Conservation (phyloP, 495 filamentous ascomycete species). For the Extremus antarcticus region DNA sequence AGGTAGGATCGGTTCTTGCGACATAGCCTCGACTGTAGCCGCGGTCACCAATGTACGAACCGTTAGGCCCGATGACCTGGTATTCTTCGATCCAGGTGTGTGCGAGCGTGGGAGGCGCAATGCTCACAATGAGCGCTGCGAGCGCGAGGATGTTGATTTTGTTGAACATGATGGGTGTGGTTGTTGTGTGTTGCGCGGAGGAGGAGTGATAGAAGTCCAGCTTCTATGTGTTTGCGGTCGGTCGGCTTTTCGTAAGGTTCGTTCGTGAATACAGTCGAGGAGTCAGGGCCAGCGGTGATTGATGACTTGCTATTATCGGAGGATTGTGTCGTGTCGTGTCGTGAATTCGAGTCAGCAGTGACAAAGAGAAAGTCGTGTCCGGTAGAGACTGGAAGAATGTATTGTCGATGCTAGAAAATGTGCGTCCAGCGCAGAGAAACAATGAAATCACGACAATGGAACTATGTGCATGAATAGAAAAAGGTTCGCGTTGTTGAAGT, state of each 20-base stretch:
- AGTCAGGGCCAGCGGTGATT: not conserved
- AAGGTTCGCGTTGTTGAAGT: not conserved
- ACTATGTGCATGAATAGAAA: not conserved
- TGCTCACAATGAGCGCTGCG: constrained; percentile 20
- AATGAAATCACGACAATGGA: not conserved
- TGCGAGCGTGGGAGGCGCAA: constrained; percentile 26
- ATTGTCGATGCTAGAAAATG: not conserved
- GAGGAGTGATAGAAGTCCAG: not conserved
- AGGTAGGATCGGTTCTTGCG: constrained; percentile 37
- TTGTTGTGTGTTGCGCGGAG: not conserved
- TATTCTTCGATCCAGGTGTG: constrained; percentile 77
- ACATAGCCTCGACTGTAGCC: constrained; percentile 59
- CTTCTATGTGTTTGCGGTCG: not conserved
- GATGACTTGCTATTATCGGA: not conserved
- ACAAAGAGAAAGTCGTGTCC: not conserved
- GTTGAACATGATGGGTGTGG: not conserved
- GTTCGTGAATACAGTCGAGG: not conserved
- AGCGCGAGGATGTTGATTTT: constrained; percentile 19
- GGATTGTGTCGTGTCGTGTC: not conserved
- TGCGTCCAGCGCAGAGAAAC: not conserved
- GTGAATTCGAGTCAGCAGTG: not conserved
- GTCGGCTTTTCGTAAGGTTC: not conserved
- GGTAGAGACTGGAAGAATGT: not conserved
- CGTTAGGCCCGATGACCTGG: constrained; percentile 57
- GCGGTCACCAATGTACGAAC: constrained; percentile 54